These are phyloP conservation scores for Sphaerostilbella broomeana DNA, from an alignment of 2,329 filamentous ascomycete species.

Conservation along the genomic window DNA sequence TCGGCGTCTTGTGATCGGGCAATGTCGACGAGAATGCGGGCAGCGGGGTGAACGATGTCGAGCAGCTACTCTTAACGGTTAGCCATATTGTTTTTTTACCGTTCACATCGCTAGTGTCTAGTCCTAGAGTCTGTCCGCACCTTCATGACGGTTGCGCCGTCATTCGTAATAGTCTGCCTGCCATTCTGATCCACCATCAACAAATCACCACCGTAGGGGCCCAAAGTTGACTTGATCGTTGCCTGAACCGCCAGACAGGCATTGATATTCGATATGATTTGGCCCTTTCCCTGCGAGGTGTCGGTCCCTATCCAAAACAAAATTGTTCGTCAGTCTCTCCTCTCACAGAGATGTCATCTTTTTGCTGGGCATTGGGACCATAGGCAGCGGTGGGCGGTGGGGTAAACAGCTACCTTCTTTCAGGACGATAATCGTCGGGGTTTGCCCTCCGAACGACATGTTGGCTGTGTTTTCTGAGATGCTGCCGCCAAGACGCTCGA, in stretches of 20 bases:
- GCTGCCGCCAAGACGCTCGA: constrained; percentile 1
- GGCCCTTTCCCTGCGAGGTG: constrained; percentile 91
- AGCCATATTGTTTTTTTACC: constrained; percentile 3
- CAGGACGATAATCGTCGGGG: constrained; percentile 95
- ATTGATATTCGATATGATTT: constrained; percentile 97
- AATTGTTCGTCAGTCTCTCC: too few relatives aligned
- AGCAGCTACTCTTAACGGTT: constrained; percentile 57
- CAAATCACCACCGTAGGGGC: constrained; percentile 93
- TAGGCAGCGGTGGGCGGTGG: constrained; percentile 29
- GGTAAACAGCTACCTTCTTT: constrained; percentile 73
- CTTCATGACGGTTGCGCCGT: constrained; percentile 99
- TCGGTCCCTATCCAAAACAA: constrained; percentile 70
- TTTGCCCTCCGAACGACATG: constrained; percentile 97
- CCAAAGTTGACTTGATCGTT: constrained; percentile 92
- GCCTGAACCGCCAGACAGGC: constrained; percentile 92
- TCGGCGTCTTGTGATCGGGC: constrained; percentile 98
- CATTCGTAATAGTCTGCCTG: constrained; percentile 95
- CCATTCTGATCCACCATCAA: constrained; percentile 95
- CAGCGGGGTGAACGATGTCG: constrained; percentile 96
- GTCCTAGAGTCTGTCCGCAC: constrained; percentile 35
- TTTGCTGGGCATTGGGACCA: constrained; percentile 1
- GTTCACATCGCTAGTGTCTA: neutral
- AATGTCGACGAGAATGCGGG: constrained; percentile 95
- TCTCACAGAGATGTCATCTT: neutral
- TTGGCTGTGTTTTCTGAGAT: constrained; percentile 22